Evolutionary conservation across 2,329 filamentous ascomycete species (phyloP).

Genomic region (Pyricularia sp.): DNA sequence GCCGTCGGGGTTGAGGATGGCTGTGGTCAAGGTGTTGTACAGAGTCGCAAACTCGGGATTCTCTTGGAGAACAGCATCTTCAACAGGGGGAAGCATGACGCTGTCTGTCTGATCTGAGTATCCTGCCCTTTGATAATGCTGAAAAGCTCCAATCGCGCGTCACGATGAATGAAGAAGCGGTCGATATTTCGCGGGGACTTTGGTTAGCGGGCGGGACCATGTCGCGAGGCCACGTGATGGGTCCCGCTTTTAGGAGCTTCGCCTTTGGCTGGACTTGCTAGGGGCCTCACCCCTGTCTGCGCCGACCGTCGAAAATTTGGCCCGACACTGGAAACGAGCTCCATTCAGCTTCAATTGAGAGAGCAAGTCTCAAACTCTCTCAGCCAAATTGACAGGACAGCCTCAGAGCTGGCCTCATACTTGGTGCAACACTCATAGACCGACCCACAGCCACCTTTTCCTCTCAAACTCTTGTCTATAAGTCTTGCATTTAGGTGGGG

Average conservation of each 20-base stretch:
- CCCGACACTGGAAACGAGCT: background rate
- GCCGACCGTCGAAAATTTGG: background rate
- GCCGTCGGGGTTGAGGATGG: constrained; percentile 46
- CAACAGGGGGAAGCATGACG: constrained; percentile 49
- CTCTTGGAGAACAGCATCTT: constrained; percentile 39
- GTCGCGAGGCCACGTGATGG: constrained; percentile 1
- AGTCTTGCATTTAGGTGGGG: background rate
- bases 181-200: background rate
- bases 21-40: constrained; percentile 43
- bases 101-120: background rate
- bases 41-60: constrained; percentile 54
- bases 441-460: background rate
- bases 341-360: background rate
- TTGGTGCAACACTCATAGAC: background rate
- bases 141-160: background rate
- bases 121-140: background rate
- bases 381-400: background rate
- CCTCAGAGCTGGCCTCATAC: background rate
- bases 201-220: background rate
- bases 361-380: background rate
- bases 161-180: background rate
- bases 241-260: background rate
- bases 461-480: background rate
- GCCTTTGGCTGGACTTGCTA: background rate
- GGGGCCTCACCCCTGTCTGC: background rate